phyloP scores from a whole-genome alignment of 2,329 filamentous ascomycete species.

The Furcasterigmium furcatum region DNA sequence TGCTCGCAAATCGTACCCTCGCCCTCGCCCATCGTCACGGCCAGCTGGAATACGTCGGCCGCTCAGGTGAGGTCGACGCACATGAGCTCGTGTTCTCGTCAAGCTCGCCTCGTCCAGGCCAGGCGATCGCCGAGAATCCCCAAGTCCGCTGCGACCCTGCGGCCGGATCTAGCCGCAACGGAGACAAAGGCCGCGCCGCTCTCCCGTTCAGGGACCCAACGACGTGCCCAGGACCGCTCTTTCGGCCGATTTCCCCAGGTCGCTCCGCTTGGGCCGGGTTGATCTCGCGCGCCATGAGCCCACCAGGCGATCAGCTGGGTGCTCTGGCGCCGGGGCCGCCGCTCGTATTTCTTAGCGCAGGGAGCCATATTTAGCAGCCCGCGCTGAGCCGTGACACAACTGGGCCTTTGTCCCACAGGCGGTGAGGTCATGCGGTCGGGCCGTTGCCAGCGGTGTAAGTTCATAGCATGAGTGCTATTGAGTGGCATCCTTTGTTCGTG shows the following conservation, averaged over 20 bases:
- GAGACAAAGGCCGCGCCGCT: background rate
- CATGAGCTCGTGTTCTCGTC: background rate
- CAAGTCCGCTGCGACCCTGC: background rate
- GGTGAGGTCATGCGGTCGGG: conserved; percentile 1
- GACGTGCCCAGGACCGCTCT: background rate
- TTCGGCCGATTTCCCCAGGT: background rate
- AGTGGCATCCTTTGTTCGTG: no score
- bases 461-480: no score
- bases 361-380: background rate
- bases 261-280: no score
- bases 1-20: no score
- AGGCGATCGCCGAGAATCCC: background rate
- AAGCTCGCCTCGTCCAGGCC: no score
- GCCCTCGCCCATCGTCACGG: no score
- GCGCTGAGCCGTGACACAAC: background rate
- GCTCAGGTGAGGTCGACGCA: no score
- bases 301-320: background rate
- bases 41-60: no score
- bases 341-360: background rate
- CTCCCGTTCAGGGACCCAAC: background rate
- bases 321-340: background rate
- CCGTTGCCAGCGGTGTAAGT: no score
- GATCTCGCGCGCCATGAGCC: background rate
- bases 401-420: background rate
- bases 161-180: background rate